phyloP scores from a whole-genome alignment of 345 rosid species.

The Eucalyptus virginea region DNA sequence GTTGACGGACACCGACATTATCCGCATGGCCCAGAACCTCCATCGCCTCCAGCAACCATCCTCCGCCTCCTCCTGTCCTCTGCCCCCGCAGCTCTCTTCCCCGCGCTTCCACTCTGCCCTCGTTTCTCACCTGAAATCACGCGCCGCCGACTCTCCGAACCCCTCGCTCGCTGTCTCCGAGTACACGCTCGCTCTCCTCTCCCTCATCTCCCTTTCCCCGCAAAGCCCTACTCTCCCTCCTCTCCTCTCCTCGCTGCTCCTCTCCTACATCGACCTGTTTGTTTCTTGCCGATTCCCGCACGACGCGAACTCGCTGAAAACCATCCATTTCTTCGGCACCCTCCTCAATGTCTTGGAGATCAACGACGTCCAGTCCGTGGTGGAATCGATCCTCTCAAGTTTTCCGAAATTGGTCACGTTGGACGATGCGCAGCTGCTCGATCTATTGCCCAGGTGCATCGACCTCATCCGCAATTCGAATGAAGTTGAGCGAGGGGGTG shows the following conservation, averaged over 20 bases:
- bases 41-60: slow-evolving; percentile 7
- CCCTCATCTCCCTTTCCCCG: slow-evolving; percentile 49
- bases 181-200: slow-evolving; percentile 44
- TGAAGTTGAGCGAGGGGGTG: slow-evolving; percentile 20
- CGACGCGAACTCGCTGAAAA: slow-evolving; percentile 51
- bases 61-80: slow-evolving; percentile 37
- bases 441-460: slow-evolving; percentile 55
- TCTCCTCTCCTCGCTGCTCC: slow-evolving; percentile 54
- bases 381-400: slow-evolving; percentile 20
- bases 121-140: slow-evolving; percentile 22
- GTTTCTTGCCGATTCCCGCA: slow-evolving; percentile 32
- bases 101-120: not conserved
- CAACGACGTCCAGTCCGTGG: slow-evolving; percentile 19
- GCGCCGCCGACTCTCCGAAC: slow-evolving; percentile 35
- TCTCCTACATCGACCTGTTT: slow-evolving; percentile 42
- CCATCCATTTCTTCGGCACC: slow-evolving; percentile 35
- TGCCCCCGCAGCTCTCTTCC: not conserved
- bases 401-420: slow-evolving; percentile 6
- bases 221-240: slow-evolving; percentile 25
- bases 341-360: slow-evolving; percentile 21
- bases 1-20: slow-evolving; percentile 39
- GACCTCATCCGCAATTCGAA: slow-evolving; percentile 16
- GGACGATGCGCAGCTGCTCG: slow-evolving; percentile 72
- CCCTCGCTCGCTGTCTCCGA: slow-evolving; percentile 52
- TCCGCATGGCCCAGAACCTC: slow-evolving; percentile 34